Evolutionary conservation across 1,284 basidiomycete species (phyloP).

Genomic region (Phlebopus sp.): DNA sequence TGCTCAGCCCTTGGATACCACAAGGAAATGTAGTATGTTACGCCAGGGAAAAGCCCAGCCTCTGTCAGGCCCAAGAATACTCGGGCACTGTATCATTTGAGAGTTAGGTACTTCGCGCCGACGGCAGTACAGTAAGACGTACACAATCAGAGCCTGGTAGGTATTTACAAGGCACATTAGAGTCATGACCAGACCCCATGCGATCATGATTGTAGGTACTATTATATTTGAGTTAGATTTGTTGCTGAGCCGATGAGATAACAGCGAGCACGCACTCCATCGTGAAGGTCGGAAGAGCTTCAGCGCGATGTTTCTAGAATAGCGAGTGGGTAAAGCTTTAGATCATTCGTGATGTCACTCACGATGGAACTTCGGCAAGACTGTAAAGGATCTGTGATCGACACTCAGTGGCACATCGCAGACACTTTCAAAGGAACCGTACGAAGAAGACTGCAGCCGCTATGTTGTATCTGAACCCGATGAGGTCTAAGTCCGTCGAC

Average conservation of each 20-base stretch:
- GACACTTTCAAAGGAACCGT: slow-evolving; percentile 14
- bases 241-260: neutral
- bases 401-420: neutral
- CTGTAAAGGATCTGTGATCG: slow-evolving; percentile 40
- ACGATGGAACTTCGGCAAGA: slow-evolving; percentile 50
- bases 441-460: slow-evolving; percentile 51
- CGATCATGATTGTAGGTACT: slow-evolving; percentile 51
- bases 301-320: slow-evolving; percentile 41
- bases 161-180: slow-evolving; percentile 38
- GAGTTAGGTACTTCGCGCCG: slow-evolving; percentile 4
- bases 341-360: slow-evolving; percentile 14
- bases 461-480: slow-evolving; percentile 44
- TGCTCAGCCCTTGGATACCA: slow-evolving; percentile 54
- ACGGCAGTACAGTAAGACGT: slow-evolving; percentile 2
- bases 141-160: slow-evolving; percentile 31
- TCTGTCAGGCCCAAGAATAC: slow-evolving; percentile 52
- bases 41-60: slow-evolving; percentile 52
- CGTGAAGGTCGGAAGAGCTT: slow-evolving; percentile 46
- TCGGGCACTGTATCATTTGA: slow-evolving; percentile 37
- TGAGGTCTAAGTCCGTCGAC: slow-evolving; percentile 37
- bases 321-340: no score
- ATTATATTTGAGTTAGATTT: slow-evolving; percentile 1
- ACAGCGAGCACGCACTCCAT: slow-evolving; percentile 39
- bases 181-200: slow-evolving; percentile 46
- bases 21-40: slow-evolving; percentile 52